A percentile compares a stretch with the other conserved stretches of the same genome.
Evolutionary conservation across 2,329 filamentous ascomycete genomes (phyloP).

Genomic region (Hymenoscyphus fraxineus): DNA sequence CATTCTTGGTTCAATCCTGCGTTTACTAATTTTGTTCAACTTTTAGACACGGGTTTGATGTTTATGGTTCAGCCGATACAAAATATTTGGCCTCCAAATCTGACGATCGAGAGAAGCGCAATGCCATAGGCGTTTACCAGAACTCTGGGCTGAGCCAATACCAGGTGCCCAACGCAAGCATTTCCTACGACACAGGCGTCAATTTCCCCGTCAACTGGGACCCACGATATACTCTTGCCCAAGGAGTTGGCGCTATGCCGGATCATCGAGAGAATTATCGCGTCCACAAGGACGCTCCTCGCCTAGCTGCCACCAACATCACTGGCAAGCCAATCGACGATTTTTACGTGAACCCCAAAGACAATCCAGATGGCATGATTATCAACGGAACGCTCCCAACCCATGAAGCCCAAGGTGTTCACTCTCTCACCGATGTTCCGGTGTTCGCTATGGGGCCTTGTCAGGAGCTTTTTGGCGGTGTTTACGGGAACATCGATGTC

Average conservation of each 20-base stretch:
- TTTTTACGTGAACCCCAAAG: conserved; percentile 65
- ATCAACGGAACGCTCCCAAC: conserved; percentile 72
- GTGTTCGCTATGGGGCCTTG: conserved; percentile 78
- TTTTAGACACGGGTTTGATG: conserved; percentile 85
- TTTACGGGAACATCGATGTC: conserved; percentile 67
- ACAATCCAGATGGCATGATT: conserved; percentile 63
- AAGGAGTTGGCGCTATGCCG: conserved; percentile 67
- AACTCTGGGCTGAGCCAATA: conserved; percentile 75
- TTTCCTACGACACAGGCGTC: conserved; percentile 66
- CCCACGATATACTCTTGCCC: conserved; percentile 75
- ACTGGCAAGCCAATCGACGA: conserved; percentile 48
- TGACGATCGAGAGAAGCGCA: conserved; percentile 68
- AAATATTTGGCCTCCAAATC: conserved; percentile 65
- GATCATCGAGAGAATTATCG: conserved; percentile 75
- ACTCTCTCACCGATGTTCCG: conserved; percentile 73
- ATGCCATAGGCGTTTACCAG: conserved; percentile 69
- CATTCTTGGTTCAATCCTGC: neutral
- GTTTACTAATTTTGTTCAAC: conserved; percentile 54
- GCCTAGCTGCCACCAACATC: conserved; percentile 55
- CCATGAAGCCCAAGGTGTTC: conserved; percentile 63
- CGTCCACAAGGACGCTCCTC: conserved; percentile 63
- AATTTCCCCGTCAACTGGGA: conserved; percentile 84
- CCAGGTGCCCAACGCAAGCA: conserved; percentile 52
- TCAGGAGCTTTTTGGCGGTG: conserved; percentile 70
- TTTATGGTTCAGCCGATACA: conserved; percentile 78